Base-by-base conservation (phyloP, 1,139 yeast genomes). In the Geotrichum europaeum region DNA sequence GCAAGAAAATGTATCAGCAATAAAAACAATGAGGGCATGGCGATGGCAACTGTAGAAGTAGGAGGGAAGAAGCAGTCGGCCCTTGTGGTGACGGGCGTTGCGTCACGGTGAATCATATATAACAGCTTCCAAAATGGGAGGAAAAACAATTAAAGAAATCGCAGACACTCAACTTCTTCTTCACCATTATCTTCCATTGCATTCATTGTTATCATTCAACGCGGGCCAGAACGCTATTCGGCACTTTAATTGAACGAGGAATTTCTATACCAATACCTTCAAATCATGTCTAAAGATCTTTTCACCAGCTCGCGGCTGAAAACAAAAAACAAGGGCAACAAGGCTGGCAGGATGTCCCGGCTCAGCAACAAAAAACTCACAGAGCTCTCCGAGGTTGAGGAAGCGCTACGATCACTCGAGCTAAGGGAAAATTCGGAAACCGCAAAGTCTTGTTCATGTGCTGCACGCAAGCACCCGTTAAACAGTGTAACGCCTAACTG, bases 401-500 rank as follows among this genome's bases (percentile, higher is more conserved):
- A 40, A 7, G 57, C 58, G 20, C 40, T 58, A 32, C 49, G 55
- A 12, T 30, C 49, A 20, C 36, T 58, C 9, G 61, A 58, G 36
- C 43, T 58, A 4, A 20, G n/a, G 13, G 51, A 43, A 3, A 20
- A 32, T 25, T 76, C 61, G 70, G 65, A 77, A 76, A 54, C 72
- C 4, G 12, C 36, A 1, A 61, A 67, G 1, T 67, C 68, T 4
- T 95, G 99, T 70, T 82, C 86, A 65, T 95, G 99, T 59, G 73
- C 73, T 69, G 80, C 76, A 6, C 84, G 88, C 1, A 78, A 88
- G 62, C 99, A 95, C 70, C 96, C 97, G 1, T 76, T 95, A 51
- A 88, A 90, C 66, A 95, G 89, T 62, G 81, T 89, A 62, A 94
- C 96, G 0, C 99, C 99, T 0, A 95, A 95, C 71, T 95, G 99